Conservation (phyloP, 1,139 yeast species). For the Kodamaea derodonti region DNA sequence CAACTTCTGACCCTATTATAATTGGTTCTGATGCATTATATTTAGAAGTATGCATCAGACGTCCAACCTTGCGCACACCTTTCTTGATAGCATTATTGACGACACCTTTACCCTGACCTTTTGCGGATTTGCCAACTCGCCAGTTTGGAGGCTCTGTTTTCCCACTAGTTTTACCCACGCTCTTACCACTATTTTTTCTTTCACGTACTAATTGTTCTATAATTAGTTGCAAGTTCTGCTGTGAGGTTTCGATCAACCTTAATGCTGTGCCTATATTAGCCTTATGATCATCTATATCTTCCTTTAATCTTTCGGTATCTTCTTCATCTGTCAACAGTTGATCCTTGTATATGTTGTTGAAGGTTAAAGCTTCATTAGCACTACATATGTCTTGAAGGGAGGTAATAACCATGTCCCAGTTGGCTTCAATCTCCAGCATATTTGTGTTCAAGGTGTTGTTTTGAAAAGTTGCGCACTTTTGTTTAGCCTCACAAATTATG, state of each 20-base stretch:
- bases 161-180: constrained; percentile 5
- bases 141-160: constrained; percentile 2
- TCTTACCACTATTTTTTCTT: constrained; percentile 5
- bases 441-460: constrained; percentile 1
- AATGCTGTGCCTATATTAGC: constrained; percentile 56
- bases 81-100: constrained; percentile 14
- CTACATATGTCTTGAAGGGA: constrained; percentile 67
- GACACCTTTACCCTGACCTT: constrained; percentile 6
- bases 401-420: constrained; percentile 66
- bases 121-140: not conserved
- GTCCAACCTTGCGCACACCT: constrained; percentile 31
- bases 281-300: constrained; percentile 47
- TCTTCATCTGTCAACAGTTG: constrained; percentile 13
- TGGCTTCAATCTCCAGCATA: constrained; percentile 42
- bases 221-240: constrained; percentile 33
- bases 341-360: constrained; percentile 42
- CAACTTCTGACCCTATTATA: constrained; percentile 76
- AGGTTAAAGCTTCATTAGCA: constrained; percentile 50
- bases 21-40: constrained; percentile 63
- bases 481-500: no score
- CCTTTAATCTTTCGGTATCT: constrained; percentile 27
- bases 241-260: constrained; percentile 42
- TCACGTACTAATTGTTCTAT: constrained; percentile 18
- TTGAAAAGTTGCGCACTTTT: constrained; percentile 1
- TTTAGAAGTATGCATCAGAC: constrained; percentile 40